Evolutionary conservation across 176 grass and related monocot species (phyloP), one percentile per base, ranked within the genome.

Genomic region (Areca catechu): DNA sequence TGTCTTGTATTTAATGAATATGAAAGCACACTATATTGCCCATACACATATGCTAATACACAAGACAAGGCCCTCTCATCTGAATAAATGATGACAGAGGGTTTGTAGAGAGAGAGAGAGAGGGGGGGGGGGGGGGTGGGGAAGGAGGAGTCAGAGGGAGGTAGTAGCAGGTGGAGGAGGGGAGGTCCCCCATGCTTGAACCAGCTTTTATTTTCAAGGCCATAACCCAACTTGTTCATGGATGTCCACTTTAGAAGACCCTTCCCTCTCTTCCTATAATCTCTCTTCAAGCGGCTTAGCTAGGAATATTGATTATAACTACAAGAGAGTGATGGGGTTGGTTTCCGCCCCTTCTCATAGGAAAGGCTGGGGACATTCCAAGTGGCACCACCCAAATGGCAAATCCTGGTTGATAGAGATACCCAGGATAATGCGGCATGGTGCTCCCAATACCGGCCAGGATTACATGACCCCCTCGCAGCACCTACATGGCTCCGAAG

Each of bases 51-150:
- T 18, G 29, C 25, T 60, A 60, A n/a, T 60, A 37, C 15, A 19
- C 27, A 60, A 37, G 25, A 34, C 57, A 60, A 60, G 17, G 57
- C 57, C 57, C 57, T 60, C 27, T 20, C 57, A 60, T 60, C 57
- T 60, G 57, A 60, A 60, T 60, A 37, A 34, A 34, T 60, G 57
- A 58, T 29, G 56, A 58, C 21, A 48, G 15, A 49, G 48, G 18
- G 60, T 3, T 19, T 15, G 15, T 19, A 63, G 60, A 20, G 29
- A 48, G 24, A 20, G 60, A 50, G n/a, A 49, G 37, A 49, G 43
- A n/a, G 20, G 29, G 28, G 7, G 28, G 7, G 28, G 7, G n/a
- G 3, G 22, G 24, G 24, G 5, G 22, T 16, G 19, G 19, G 6
- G 1, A 54, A 54, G 52, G 4, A 19, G 3, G 16, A 16, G 29